Percentiles rank a stretch among this genome's conserved stretches.
These are phyloP conservation scores for Lentinus brumalis DNA, from an alignment of 768 basidiomycete genomes.

Conservation along the genomic window DNA sequence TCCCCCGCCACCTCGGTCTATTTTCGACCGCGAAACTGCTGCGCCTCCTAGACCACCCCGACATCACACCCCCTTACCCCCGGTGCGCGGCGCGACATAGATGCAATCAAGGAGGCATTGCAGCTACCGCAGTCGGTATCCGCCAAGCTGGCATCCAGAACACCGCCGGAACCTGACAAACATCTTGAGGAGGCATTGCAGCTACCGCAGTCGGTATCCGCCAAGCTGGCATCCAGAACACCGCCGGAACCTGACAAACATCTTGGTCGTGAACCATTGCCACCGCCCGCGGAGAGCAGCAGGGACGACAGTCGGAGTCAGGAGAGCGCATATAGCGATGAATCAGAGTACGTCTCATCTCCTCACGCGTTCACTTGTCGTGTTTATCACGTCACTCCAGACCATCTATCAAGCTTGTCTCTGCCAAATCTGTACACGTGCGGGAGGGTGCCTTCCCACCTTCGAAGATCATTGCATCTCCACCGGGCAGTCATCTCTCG, in stretches of 20 bases:
- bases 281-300: conserved; percentile 8
- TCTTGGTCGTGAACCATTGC: not conserved
- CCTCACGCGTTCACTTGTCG: not conserved
- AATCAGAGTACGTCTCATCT: conserved; percentile 17
- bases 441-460: conserved; percentile 73
- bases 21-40: conserved; percentile 52
- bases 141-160: conserved; percentile 36
- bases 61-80: conserved; percentile 36
- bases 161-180: conserved; percentile 24
- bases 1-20: conserved; percentile 66
- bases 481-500: conserved; percentile 17
- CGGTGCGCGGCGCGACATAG: conserved; percentile 41
- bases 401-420: conserved; percentile 16
- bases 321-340: conserved; percentile 17
- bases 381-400: not conserved
- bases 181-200: conserved; percentile 51
- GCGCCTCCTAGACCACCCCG: conserved; percentile 62
- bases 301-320: not conserved
- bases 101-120: conserved; percentile 59
- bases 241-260: conserved; percentile 23
- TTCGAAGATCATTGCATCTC: conserved; percentile 31
- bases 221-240: conserved; percentile 36
- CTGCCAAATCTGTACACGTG: conserved; percentile 30
- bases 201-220: conserved; percentile 50
- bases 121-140: conserved; percentile 56